Base-by-base conservation (phyloP, 495 filamentous ascomycete genomes). In the Aspergillus avenaceus region DNA sequence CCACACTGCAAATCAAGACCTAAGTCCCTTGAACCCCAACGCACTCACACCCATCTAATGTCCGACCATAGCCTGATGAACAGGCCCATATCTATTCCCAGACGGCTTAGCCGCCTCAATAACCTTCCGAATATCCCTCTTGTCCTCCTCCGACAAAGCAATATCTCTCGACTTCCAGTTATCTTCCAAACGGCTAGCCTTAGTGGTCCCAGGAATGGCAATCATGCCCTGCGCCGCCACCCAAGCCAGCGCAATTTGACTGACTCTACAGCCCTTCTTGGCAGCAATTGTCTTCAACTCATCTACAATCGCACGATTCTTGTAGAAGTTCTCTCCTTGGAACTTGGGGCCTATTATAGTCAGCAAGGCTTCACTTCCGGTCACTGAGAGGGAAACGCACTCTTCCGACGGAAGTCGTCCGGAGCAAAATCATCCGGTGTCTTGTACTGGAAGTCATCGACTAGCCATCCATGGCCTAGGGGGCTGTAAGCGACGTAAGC, bases 301-400 rank as follows among this genome's bases (percentile, higher is more conserved):
- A 1, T 74, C 69, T 5, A 75, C 70, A 31, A 77, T 74, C 18
- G 60, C 65, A 12, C 47, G 54, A 45, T 77, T 77, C 51, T 72
- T 72, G 58, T 72, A 74, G 54, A 77, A 77, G 50, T 77, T 77
- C 11, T 77, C 74, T 21, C 71, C 71, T 56, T 77, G 72, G 52
- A 77, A 77, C 44, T 75, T 75, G 18, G 74, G 72, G 4, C 49
- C 72, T 76, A 26, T 18, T 2, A 32, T 14, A 31, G 34, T 47
- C 26, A 54, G 11, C 29, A 38, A 37, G 12, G 13, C 11, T 12
- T 25, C 24, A 40, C 18, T 2, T 14, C 14, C 4, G 16, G 8
- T 4, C 21, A n/a, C 5, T 24, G 21, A 11, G 18, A 9, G 28
- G 26, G 19, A 19, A 23, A 58, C 60, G 55, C 41, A 73, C 68